A percentile compares a stretch with the other conserved stretches of the same genome.
These are phyloP conservation scores for Saccharomyces pastorianus DNA, from an alignment of 1,139 yeast species.

Conservation along the genomic window DNA sequence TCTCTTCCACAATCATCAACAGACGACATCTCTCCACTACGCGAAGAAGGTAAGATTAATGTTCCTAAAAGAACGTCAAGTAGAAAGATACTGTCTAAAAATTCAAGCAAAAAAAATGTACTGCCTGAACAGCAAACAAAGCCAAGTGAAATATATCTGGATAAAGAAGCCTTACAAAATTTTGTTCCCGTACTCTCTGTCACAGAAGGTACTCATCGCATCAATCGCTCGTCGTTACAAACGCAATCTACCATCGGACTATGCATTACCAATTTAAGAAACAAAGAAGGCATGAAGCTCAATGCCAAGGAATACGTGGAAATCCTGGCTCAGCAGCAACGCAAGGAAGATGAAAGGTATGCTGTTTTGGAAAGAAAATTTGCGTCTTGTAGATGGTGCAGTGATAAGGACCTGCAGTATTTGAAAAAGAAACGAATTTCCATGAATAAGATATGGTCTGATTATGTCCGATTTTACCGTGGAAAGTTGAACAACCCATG, in stretches of 20 bases:
- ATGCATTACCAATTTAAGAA: neutral
- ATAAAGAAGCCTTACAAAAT: neutral
- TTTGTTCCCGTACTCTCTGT: neutral
- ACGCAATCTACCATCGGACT: neutral
- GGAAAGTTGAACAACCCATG: neutral
- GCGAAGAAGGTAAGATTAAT: neutral
- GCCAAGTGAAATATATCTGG: neutral
- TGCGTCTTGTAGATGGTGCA: constrained; percentile 3
- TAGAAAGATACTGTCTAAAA: neutral
- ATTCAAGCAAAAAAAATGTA: neutral
- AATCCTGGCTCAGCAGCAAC: constrained; percentile 1
- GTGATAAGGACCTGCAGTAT: constrained; percentile 1
- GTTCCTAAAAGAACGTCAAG: neutral
- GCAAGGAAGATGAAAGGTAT: constrained; percentile 3
- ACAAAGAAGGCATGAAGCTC: neutral
- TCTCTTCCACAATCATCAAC: neutral
- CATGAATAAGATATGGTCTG: constrained; percentile 6
- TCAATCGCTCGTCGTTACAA: neutral
- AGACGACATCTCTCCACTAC: neutral
- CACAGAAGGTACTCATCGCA: neutral
- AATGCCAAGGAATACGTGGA: constrained; percentile 1
- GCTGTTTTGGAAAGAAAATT: constrained; percentile 3
- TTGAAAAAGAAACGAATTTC: constrained; percentile 2
- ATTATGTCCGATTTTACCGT: constrained; percentile 2
- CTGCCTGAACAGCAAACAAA: neutral